These are phyloP conservation scores for Dictyostelium brefeldianum DNA, from an alignment of 78 protist genomes.

Conservation along the genomic window DNA sequence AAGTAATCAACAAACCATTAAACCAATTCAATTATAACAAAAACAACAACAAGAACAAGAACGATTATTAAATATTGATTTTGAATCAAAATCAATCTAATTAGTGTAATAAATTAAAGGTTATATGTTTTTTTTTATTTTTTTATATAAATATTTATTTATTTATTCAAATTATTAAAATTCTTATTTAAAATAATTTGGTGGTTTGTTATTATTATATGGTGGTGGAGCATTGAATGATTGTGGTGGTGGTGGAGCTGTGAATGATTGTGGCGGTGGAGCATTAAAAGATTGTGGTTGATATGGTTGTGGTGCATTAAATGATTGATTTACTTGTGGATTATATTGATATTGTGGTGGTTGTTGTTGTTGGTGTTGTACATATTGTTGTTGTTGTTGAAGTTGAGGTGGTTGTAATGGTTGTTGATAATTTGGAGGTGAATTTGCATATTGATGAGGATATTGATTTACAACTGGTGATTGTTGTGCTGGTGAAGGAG, in stretches of 20 bases:
- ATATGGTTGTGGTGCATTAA: not conserved
- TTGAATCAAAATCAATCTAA: too few relatives aligned
- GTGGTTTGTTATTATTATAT: not conserved
- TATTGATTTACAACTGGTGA: not conserved
- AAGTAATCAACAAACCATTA: too few relatives aligned
- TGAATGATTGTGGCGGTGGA: conserved; percentile 40
- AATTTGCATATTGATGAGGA: conserved; percentile 5
- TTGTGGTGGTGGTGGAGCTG: conserved; percentile 9
- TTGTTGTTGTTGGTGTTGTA: conserved; percentile 21
- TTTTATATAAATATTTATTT: too few relatives aligned
- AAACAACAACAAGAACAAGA: too few relatives aligned
- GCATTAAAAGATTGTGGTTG: conserved; percentile 5
- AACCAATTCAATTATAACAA: too few relatives aligned
- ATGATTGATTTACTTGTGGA: conserved; percentile 8
- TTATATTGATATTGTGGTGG: not conserved
- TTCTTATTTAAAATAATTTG: too few relatives aligned
- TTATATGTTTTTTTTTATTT: too few relatives aligned
- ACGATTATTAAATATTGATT: too few relatives aligned
- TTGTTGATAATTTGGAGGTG: conserved; percentile 7
- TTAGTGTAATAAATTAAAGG: too few relatives aligned
- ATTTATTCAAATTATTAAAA: too few relatives aligned
- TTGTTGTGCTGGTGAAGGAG: not conserved
- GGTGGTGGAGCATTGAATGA: conserved; percentile 28
- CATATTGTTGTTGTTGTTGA: conserved; percentile 1
- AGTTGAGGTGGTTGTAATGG: conserved; percentile 18